Evolutionary conservation across 1,139 yeast genomes (phyloP), one percentile per base, ranked within the genome.

Genomic region (Lodderomyces jiufengensis): DNA sequence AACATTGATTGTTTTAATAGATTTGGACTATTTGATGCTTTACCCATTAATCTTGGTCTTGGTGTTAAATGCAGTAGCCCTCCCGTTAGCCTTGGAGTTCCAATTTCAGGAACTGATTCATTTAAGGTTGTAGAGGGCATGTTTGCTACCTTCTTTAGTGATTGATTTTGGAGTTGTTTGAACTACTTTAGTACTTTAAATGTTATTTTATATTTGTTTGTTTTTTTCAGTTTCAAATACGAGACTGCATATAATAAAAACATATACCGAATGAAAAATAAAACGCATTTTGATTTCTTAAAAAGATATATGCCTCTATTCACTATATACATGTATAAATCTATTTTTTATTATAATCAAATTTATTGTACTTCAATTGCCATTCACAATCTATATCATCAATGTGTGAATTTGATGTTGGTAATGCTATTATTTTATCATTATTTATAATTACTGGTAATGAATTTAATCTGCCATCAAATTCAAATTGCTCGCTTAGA

Each of bases 1-100:
- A 79, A 70, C 9, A 58, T 52, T 44, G 74, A 69, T 28, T 37
- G 37, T 32, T 10, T 12, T 25, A 22, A 21, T 12, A 39, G 26
- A 15, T 40, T 29, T 27, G 42, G 40, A 3, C 41, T 36, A 22
- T 22, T 32, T 3, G 31, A 27, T 4, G 24, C 15, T 24, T 23
- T 28, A 13, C 31, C 26, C 14, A 10, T 15, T 10, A 28, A 12
- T 22, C 30, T 18, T 2, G 35, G 41, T 9, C 28, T 32, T 14
- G 38, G 27, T 8, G 32, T 26, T 21, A 14, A 26, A 12, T 11
- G 28, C 29, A 9, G 29, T 12, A 25, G 29, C 24, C 29, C 29
- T n/a, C 18, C 33, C 15, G 24, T 9, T n/a, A 9, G 5, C 8
- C 16, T 18, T 9, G 14, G 25, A 2, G 22, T 24, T 4, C 29